phyloP scores from a whole-genome alignment of 768 basidiomycete species.

The Lanmaoa rubissima region DNA sequence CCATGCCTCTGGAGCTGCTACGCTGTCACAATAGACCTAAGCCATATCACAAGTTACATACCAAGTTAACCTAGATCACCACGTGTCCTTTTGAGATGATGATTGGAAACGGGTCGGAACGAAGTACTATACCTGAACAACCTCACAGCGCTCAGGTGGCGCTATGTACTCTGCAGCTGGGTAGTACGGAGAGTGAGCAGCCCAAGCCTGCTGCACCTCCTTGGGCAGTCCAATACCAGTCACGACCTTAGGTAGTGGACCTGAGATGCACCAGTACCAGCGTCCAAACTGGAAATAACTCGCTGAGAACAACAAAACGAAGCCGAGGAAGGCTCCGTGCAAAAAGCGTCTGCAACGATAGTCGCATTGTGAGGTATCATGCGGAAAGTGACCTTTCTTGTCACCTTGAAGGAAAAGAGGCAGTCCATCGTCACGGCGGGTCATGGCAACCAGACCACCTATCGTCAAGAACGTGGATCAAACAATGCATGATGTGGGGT shows the following conservation, averaged over 20 bases:
- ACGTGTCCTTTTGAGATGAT: background rate
- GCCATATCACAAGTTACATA: constrained; percentile 7
- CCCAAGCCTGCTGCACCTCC: constrained; percentile 45
- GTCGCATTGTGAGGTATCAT: background rate
- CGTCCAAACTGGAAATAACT: constrained; percentile 14
- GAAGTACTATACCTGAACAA: constrained; percentile 49
- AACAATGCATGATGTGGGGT: background rate
- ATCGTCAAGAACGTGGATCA: constrained; percentile 4
- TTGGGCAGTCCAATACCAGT: constrained; percentile 12
- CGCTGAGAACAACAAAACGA: constrained; percentile 15
- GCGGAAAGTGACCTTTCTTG: background rate
- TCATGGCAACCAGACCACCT: background rate
- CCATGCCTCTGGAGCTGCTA: constrained; percentile 77
- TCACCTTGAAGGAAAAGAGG: constrained; percentile 7
- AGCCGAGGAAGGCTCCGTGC: constrained; percentile 6
- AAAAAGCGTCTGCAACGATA: constrained; percentile 2
- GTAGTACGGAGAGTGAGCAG: constrained; percentile 60
- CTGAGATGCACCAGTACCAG: constrained; percentile 1
- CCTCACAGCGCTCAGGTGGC: constrained; percentile 48
- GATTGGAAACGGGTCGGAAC: background rate
- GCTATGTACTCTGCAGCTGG: constrained; percentile 43
- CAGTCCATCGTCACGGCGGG: background rate
- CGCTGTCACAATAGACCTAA: constrained; percentile 3
- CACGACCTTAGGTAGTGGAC: background rate
- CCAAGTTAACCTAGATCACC: constrained; percentile 27